Evolutionary conservation across 192 early-diverging fungal genomes (phyloP), one percentile per base, ranked within the genome.

Genomic region (Podila verticillata): DNA sequence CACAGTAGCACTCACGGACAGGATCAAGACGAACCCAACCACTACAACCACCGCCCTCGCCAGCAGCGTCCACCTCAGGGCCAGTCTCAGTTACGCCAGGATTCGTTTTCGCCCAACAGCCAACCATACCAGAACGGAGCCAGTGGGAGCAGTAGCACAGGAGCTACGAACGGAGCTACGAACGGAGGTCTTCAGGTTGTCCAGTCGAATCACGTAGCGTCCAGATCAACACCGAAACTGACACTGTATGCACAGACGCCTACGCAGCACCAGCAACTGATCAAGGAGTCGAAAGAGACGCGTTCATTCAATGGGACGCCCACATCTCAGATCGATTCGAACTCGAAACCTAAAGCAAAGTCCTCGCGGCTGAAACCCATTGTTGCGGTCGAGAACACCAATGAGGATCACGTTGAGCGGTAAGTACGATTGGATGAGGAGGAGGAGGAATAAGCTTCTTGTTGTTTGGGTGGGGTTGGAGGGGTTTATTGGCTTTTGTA

Each of bases 321-420:
- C 7, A 57, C 75, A 32, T 64, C 68, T 24, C 75, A 72, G 36
- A 48, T 79, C 39, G 75, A 79, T 7, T 26, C 75, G 7, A 79
- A 79, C 12, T 26, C 75, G 7, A 79, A 79, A 48, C 69, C 75
- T n/a, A 79, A 79, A 48, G 48, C 75, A 47, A 79, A 79, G 60
- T 54, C 68, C 17, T 71, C 75, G 20, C 58, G 61, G 44, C 69
- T 79, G 34, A 79, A 79, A 44, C 75, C 75, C 2, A 79, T 79
- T 29, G 60, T 79, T 8, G 29, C 69, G 26, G 68, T 47, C 22
- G 75, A 79, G 35, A 67, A 79, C 2, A 39, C 57, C 4, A 57
- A 79, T 36, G 75, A 79, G 30, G 75, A 79, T 20, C 75, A 79
- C 63, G 69, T 79, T 17, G 75, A 79, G 31, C 54, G 75, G 75